phyloP scores from a whole-genome alignment of 1,284 basidiomycete species.

The Naganishia sp. region DNA sequence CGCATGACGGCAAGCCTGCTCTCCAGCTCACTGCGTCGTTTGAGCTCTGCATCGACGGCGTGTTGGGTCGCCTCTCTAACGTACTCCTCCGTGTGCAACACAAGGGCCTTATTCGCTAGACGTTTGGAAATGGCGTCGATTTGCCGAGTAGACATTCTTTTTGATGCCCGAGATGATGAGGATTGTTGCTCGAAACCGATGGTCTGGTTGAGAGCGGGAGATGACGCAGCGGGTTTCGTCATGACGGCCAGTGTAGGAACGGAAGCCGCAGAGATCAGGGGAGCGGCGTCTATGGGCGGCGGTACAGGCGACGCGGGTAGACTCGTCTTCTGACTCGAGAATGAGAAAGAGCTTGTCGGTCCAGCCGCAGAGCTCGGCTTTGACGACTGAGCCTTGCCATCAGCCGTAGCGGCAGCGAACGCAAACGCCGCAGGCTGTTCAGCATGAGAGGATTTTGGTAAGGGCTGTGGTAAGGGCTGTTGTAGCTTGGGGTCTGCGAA shows the following conservation, averaged over 20 bases:
- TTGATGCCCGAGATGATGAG: not conserved
- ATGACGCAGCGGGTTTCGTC: not conserved
- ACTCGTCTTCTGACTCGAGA: no score
- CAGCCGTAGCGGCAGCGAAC: no score
- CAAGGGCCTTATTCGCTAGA: slow-evolving; percentile 7
- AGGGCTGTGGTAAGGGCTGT: no score
- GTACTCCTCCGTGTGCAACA: not conserved
- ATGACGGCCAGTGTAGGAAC: not conserved
- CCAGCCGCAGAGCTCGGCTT: no score
- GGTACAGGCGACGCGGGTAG: no score
- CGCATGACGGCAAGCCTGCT: not conserved
- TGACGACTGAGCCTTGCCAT: no score
- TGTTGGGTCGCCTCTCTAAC: not conserved
- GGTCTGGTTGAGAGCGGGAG: not conserved
- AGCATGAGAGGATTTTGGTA: not conserved
- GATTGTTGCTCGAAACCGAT: not conserved
- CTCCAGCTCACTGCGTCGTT: not conserved
- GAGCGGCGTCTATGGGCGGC: no score
- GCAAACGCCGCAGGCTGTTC: no score
- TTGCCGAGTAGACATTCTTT: not conserved
- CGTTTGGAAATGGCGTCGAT: slow-evolving; percentile 13
- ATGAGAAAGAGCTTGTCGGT: no score
- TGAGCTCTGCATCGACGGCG: not conserved
- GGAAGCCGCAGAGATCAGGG: no score
- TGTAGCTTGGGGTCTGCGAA: no score